phyloP scores from a whole-genome alignment of 768 basidiomycete genomes.

The Termitomyces sp. region DNA sequence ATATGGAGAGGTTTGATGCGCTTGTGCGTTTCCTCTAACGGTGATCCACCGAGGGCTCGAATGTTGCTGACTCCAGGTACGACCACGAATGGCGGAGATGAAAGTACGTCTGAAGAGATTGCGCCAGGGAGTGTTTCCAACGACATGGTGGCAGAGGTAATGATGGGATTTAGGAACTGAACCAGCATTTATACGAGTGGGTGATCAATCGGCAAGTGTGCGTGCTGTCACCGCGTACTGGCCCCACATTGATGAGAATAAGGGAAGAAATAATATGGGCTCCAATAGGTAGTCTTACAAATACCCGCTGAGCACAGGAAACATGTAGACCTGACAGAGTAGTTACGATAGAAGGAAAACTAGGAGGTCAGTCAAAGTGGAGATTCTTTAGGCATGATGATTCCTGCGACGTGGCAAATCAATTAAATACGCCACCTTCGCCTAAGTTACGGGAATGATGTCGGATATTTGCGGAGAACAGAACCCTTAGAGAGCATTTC shows the following conservation, averaged over 20 bases:
- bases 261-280: too few species aligned
- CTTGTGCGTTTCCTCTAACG: not conserved
- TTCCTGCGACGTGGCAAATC: not conserved
- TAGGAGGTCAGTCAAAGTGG: not conserved
- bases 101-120: not conserved
- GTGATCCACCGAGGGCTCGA: conserved; percentile 27
- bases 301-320: not conserved
- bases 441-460: not conserved
- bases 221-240: not conserved
- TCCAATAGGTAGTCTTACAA: not conserved
- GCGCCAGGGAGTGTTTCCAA: too few species aligned
- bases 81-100: conserved; percentile 26
- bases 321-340: not conserved
- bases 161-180: not conserved
- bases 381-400: not conserved
- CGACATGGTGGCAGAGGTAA: not conserved
- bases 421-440: not conserved
- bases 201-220: not conserved
- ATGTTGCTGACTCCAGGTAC: conserved; percentile 37
- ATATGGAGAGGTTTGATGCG: conserved; percentile 25
- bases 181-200: not conserved
- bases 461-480: not conserved
- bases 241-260: not conserved
- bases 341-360: not conserved
- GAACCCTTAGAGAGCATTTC: too few species aligned